Percentiles rank a stretch among this genome's conserved stretches.
Conservation (phyloP, 495 filamentous ascomycete genomes). For the Astrothelium macrocarpum region DNA sequence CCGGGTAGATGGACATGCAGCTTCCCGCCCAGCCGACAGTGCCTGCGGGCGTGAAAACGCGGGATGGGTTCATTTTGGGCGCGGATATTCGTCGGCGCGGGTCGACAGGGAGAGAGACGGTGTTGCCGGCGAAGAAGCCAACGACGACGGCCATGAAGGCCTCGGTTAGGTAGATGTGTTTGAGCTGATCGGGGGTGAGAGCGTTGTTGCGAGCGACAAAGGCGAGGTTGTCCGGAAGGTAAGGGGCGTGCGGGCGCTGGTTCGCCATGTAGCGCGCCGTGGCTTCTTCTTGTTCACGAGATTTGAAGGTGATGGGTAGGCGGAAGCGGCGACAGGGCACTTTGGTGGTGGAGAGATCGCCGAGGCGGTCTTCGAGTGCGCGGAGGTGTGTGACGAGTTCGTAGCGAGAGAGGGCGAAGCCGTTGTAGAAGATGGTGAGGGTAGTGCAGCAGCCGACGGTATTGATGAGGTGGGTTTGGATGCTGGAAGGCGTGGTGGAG, state of each 20-base stretch:
- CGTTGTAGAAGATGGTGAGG: constrained; percentile 42
- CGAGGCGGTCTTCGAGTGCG: constrained; percentile 26
- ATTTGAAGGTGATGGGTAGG: constrained; percentile 47
- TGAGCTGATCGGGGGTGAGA: constrained; percentile 38
- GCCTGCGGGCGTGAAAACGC: constrained; percentile 48
- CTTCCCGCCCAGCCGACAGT: constrained; percentile 46
- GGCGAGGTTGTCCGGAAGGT: constrained; percentile 47
- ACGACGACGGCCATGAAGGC: constrained; percentile 45
- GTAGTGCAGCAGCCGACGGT: constrained; percentile 42
- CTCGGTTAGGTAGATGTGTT: constrained; percentile 39
- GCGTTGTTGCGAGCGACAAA: constrained; percentile 52
- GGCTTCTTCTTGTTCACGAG: constrained; percentile 39
- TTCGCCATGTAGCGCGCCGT: constrained; percentile 48
- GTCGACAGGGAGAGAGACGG: constrained; percentile 47
- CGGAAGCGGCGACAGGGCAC: constrained; percentile 43
- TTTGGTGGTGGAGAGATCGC: constrained; percentile 32
- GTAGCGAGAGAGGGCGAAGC: constrained; percentile 31
- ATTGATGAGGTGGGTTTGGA: constrained; percentile 35
- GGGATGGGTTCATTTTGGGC: constrained; percentile 51
- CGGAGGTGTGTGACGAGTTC: constrained; percentile 27
- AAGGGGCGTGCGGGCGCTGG: constrained; percentile 48
- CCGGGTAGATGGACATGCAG: constrained; percentile 47
- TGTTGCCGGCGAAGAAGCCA: constrained; percentile 48
- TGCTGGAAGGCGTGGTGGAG: constrained; percentile 24
- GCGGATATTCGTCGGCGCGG: constrained; percentile 44